A percentile compares a stretch with the other conserved stretches of the same genome.
Evolutionary conservation across 768 basidiomycete genomes (phyloP).

Genomic region (Mycena galericulata): DNA sequence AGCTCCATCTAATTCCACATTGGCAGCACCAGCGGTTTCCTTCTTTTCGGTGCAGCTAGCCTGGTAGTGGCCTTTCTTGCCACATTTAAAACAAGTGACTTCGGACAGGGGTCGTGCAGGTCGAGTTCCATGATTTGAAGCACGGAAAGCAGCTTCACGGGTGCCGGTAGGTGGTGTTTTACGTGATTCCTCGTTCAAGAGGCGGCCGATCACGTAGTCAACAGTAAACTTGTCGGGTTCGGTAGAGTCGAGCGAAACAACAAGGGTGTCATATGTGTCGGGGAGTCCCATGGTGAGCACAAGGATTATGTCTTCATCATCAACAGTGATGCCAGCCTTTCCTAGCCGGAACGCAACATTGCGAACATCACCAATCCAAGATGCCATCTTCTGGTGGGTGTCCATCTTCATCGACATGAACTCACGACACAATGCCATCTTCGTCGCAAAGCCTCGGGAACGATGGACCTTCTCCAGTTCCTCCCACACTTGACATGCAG

Average conservation of each 20-base stretch:
- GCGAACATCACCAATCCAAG: conserved; percentile 42
- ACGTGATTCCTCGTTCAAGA: conserved; percentile 21
- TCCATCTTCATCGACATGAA: conserved; percentile 39
- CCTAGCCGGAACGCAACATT: conserved; percentile 32
- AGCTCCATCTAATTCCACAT: conserved; percentile 6
- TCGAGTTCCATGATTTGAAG: not conserved
- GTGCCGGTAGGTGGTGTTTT: not conserved
- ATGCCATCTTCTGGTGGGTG: conserved; percentile 33
- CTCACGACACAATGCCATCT: conserved; percentile 31
- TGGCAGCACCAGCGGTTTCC: not conserved
- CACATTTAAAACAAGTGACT: conserved; percentile 20
- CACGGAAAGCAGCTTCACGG: conserved; percentile 16
- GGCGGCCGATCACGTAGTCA: conserved; percentile 13
- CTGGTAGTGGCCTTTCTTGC: conserved; percentile 25
- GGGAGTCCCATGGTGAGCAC: conserved; percentile 39
- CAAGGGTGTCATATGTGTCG: conserved; percentile 6
- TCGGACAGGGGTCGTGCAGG: conserved; percentile 1
- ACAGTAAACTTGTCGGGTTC: conserved; percentile 8
- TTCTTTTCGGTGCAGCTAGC: conserved; percentile 2
- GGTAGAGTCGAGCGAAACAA: conserved; percentile 20
- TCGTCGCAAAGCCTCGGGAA: conserved; percentile 41
- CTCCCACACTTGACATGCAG: conserved; percentile 37
- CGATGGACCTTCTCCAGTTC: conserved; percentile 38
- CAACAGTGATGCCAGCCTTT: conserved; percentile 31
- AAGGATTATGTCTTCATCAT: conserved; percentile 42